Conservation (phyloP, 78 protist species). For the Dictyostelium citrinum region DNA sequence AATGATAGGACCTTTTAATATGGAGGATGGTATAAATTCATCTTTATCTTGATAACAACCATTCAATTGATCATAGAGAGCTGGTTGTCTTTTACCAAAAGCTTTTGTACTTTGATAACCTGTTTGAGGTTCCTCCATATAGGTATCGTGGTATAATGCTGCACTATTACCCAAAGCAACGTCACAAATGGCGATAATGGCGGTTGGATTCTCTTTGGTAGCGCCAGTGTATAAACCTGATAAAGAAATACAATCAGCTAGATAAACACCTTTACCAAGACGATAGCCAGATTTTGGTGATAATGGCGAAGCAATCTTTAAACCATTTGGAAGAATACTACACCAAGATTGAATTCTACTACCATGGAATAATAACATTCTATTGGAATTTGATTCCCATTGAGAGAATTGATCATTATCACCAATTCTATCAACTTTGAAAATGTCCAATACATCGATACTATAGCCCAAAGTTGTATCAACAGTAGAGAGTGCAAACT, state of each 20-base stretch:
- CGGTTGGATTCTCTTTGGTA: not conserved
- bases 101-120: slow-evolving; percentile 79
- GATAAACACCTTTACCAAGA: slow-evolving; percentile 96
- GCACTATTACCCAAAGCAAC: slow-evolving; percentile 66
- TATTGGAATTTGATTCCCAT: slow-evolving; percentile 60
- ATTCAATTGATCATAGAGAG: not conserved
- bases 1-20: slow-evolving; percentile 11
- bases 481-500: slow-evolving; percentile 13
- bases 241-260: slow-evolving; percentile 82
- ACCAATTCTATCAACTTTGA: slow-evolving; percentile 14
- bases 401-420: not conserved
- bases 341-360: slow-evolving; percentile 84
- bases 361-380: slow-evolving; percentile 94
- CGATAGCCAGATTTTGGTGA: slow-evolving; percentile 94
- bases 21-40: not conserved
- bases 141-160: slow-evolving; percentile 1
- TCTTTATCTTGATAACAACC: not conserved
- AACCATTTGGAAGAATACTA: slow-evolving; percentile 89
- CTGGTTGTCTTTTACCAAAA: slow-evolving; percentile 54
- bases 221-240: slow-evolving; percentile 33
- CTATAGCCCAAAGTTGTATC: not conserved
- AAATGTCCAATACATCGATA: not conserved
- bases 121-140: slow-evolving; percentile 36
- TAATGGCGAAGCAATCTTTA: slow-evolving; percentile 94
- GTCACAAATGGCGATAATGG: slow-evolving; percentile 50